Percentiles rank a stretch among this genome's conserved stretches.
These are phyloP conservation scores for Microascus cirrosus DNA, from an alignment of 2,329 filamentous ascomycete species.

Conservation along the genomic window DNA sequence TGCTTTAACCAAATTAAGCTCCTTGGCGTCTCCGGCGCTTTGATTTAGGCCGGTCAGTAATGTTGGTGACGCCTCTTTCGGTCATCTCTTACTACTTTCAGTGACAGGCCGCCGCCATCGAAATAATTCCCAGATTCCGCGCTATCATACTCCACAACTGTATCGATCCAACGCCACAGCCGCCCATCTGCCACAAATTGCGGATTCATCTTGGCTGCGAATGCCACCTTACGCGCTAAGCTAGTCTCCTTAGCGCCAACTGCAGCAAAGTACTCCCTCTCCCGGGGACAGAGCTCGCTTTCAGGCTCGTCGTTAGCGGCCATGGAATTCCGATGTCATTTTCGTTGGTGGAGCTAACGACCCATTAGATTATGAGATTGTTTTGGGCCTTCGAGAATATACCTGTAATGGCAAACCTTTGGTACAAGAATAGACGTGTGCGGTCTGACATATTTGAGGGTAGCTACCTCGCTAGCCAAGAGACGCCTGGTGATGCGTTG, in stretches of 20 bases:
- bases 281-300: conserved; percentile 7
- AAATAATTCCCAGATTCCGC: background rate
- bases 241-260: conserved; percentile 8
- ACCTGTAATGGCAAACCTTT: conserved; percentile 14
- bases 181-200: conserved; percentile 10
- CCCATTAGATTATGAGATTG: conserved; percentile 6
- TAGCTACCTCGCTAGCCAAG: conserved; percentile 19
- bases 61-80: no score
- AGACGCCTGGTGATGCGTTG: conserved; percentile 11
- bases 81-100: background rate
- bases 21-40: no score
- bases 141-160: conserved; percentile 12
- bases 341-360: conserved; percentile 6
- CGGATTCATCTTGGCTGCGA: conserved; percentile 9
- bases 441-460: conserved; percentile 16
- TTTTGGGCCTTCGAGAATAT: conserved; percentile 2
- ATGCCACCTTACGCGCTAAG: conserved; percentile 8
- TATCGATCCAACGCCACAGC: conserved; percentile 10
- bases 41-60: no score
- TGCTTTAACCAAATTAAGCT: no score
- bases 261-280: conserved; percentile 9
- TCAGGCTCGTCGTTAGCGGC: conserved; percentile 9
- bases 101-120: background rate
- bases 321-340: conserved; percentile 19
- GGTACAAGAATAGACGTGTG: conserved; percentile 18